Evolutionary conservation across 1,139 yeast species (phyloP), one percentile per base, ranked within the genome.

Genomic region (Suhomyces choctaworum): DNA sequence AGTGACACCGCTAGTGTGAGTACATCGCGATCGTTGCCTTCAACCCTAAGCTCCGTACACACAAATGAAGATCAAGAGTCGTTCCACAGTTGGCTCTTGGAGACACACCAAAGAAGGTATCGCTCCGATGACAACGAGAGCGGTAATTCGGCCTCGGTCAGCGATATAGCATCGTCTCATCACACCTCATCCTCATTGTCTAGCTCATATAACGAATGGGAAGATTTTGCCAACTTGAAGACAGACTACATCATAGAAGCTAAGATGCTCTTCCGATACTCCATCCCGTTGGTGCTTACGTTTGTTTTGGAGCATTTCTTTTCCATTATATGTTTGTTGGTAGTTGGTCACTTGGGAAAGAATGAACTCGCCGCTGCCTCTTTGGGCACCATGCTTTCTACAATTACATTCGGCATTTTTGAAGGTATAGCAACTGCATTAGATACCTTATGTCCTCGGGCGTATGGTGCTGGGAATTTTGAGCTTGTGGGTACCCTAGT

Each of bases 361-460:
- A 73, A 68, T 38, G 88, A 82, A 56, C 61, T 83, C 39, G 89
- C 89, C 0, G 89, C 90, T 0, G 95, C 87, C 2, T 85, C 95
- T 0, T 66, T 89, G 45, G 96, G 90, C 0, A 78, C 90, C 3
- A 88, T 89, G 95, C 82, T 95, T 1, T 80, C 92, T 1, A 85
- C 92, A 24, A 86, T 89, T 34, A 80, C 92, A 0, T 76, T 85
- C 48, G 95, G 95, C 1, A 65, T 88, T 2, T 84, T 87, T 56
- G 95, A 86, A 60, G 97, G 96, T 14, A 78, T 87, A 34, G 83
- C 82, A 1, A 75, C 82, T 1, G 74, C 80, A 0, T 60, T 77
- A 36, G 82, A 77, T 45, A 76, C 82, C 0, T 64, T 76, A 31
- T 66, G 80, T 45, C 90, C 96, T 0, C 89, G 82, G 52, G 88